Conservation (phyloP, 2,329 filamentous ascomycete species). For the Sporothrix globosa region DNA sequence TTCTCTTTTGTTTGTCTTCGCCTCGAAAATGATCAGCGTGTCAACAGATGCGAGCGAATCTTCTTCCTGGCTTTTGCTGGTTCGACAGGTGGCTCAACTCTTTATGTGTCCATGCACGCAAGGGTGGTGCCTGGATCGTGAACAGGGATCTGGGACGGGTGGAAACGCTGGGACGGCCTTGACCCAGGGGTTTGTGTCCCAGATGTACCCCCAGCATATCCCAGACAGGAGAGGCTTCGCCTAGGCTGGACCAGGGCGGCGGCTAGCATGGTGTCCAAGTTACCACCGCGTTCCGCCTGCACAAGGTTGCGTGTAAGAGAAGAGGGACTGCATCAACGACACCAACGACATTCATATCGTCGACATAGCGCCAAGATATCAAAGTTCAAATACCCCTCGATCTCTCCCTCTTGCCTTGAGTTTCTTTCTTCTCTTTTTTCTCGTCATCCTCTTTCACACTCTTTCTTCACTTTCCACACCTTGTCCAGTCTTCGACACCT, state of each 20-base stretch:
- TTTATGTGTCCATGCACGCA: conserved; percentile 10
- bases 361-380: background rate
- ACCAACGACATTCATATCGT: background rate
- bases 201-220: background rate
- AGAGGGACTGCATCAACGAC: conserved; percentile 9
- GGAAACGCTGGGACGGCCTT: conserved; percentile 3
- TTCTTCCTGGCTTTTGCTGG: conserved; percentile 3
- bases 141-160: conserved; percentile 16
- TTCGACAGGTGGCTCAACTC: conserved; percentile 20
- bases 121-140: conserved; percentile 13
- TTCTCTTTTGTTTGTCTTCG: background rate
- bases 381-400: conserved; percentile 29
- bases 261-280: conserved; percentile 22
- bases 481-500: conserved; percentile 13
- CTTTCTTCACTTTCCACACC: conserved; percentile 20
- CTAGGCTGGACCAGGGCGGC: conserved; percentile 10
- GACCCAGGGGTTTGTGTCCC: conserved; percentile 22
- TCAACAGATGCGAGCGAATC: background rate
- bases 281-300: conserved; percentile 6
- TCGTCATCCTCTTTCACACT: conserved; percentile 12
- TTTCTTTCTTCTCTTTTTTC: conserved; percentile 9
- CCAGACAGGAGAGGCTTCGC: conserved; percentile 27
- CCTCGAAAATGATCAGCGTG: background rate
- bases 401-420: conserved; percentile 21
- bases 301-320: conserved; percentile 15